These are phyloP conservation scores for Amanita subjunquillea DNA, from an alignment of 768 basidiomycete genomes.

Conservation along the genomic window DNA sequence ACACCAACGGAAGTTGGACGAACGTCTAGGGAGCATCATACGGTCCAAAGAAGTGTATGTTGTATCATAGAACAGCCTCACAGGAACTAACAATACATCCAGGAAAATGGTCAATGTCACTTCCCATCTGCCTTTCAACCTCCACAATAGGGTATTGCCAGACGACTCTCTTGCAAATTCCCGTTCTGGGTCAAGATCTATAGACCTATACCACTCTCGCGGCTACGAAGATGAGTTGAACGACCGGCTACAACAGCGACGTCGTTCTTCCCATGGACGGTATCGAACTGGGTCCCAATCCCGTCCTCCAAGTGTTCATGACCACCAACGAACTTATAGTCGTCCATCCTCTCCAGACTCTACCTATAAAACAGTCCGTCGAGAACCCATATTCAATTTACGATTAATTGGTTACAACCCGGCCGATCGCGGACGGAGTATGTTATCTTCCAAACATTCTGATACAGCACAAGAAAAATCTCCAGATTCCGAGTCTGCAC, in stretches of 20 bases:
- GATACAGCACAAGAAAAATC: conserved; percentile 5
- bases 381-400: conserved; percentile 21
- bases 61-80: neutral
- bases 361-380: conserved; percentile 9
- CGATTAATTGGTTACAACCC: conserved; percentile 19
- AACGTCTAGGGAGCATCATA: conserved; percentile 46
- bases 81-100: conserved; percentile 4
- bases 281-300: conserved; percentile 6
- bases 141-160: conserved; percentile 27
- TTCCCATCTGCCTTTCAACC: conserved; percentile 50
- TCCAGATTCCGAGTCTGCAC: neutral
- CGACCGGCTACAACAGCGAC: conserved; percentile 10
- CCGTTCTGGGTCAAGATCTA: conserved; percentile 16
- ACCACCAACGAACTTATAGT: neutral
- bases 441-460: conserved; percentile 2
- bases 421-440: conserved; percentile 10
- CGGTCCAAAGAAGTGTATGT: conserved; percentile 52
- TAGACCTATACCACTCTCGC: conserved; percentile 11
- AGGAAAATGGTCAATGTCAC: conserved; percentile 69
- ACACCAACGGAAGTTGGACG: conserved; percentile 42
- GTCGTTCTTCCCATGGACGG: conserved; percentile 7
- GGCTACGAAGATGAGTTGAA: conserved; percentile 11
- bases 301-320: conserved; percentile 4
- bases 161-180: conserved; percentile 18
- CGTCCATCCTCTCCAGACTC: conserved; percentile 8